Conservation (phyloP, 345 rosid species). For the Ceriops tagal region DNA sequence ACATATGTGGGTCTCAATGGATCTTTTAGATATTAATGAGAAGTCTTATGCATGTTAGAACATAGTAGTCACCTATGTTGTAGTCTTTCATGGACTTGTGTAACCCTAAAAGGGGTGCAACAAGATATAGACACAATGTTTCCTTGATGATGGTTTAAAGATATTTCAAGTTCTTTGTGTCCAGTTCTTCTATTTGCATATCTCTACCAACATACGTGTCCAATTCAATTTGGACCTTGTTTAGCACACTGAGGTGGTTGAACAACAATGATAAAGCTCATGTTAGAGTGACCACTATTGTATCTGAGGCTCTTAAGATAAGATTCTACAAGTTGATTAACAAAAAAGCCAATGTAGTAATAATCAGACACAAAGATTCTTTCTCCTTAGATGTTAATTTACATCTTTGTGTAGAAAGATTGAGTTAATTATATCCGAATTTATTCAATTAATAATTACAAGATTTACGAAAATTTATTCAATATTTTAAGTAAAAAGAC, state of each 20-base stretch:
- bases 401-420: too few relatives aligned
- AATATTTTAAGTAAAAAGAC: too few relatives aligned
- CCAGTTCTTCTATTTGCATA: slow-evolving; percentile 7
- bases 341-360: too few relatives aligned
- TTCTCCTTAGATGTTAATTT: too few relatives aligned
- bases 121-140: slow-evolving; percentile 10
- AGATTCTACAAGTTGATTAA: slow-evolving; percentile 1
- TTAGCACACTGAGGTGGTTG: not conserved
- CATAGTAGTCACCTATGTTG: not conserved
- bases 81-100: slow-evolving; percentile 11
- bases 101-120: not conserved
- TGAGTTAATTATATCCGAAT: too few relatives aligned
- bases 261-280: slow-evolving; percentile 8
- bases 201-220: slow-evolving; percentile 4
- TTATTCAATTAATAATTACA: too few relatives aligned
- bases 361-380: too few relatives aligned
- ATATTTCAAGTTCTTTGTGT: slow-evolving; percentile 4
- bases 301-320: slow-evolving; percentile 2
- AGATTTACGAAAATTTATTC: too few relatives aligned
- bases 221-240: slow-evolving; percentile 7
- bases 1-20: slow-evolving; percentile 1
- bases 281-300: not conserved
- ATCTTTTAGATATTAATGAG: not conserved
- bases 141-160: slow-evolving; percentile 10
- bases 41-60: slow-evolving; percentile 3